Percentiles rank a stretch among this genome's conserved stretches.
Conservation (phyloP, 2,329 filamentous ascomycete species). For the Nigrospora osmanthi region DNA sequence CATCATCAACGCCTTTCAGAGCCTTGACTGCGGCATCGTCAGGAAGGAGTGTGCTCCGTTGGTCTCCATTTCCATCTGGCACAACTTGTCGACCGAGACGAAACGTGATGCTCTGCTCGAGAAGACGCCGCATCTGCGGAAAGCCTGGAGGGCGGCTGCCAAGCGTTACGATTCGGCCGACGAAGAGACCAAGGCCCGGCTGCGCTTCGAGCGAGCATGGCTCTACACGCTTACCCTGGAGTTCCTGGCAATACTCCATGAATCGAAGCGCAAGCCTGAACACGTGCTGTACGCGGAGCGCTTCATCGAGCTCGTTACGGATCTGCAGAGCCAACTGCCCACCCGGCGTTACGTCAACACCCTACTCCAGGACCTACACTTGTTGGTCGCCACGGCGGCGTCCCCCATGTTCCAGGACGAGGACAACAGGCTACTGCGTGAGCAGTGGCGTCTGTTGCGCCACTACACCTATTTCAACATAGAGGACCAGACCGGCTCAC, state of each 20-base stretch:
- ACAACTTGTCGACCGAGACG: slow-evolving; percentile 75
- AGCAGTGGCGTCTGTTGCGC: slow-evolving; percentile 70
- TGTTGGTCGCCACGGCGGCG: slow-evolving; percentile 67
- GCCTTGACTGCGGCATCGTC: slow-evolving; percentile 78
- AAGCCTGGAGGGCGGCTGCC: slow-evolving; percentile 80
- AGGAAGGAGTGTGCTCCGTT: slow-evolving; percentile 94
- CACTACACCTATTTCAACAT: slow-evolving; percentile 88
- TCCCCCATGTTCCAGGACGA: slow-evolving; percentile 73
- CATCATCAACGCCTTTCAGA: slow-evolving; percentile 87
- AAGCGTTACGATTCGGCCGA: slow-evolving; percentile 88
- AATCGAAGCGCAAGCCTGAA: slow-evolving; percentile 43
- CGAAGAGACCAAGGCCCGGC: slow-evolving; percentile 64
- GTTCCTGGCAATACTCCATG: slow-evolving; percentile 69
- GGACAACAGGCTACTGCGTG: slow-evolving; percentile 68
- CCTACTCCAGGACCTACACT: slow-evolving; percentile 75
- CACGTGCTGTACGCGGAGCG: slow-evolving; percentile 80
- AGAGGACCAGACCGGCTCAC: slow-evolving; percentile 80
- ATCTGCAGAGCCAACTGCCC: slow-evolving; percentile 87
- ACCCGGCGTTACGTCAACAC: slow-evolving; percentile 91
- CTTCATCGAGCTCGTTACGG: slow-evolving; percentile 84
- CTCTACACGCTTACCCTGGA: slow-evolving; percentile 79
- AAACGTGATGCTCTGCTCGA: slow-evolving; percentile 67
- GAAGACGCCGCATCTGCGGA: slow-evolving; percentile 66
- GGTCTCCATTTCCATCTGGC: slow-evolving; percentile 93
- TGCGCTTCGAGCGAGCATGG: slow-evolving; percentile 92